Evolutionary conservation across 2,329 filamentous ascomycete species (phyloP).

Genomic region (Periconia digitata): DNA sequence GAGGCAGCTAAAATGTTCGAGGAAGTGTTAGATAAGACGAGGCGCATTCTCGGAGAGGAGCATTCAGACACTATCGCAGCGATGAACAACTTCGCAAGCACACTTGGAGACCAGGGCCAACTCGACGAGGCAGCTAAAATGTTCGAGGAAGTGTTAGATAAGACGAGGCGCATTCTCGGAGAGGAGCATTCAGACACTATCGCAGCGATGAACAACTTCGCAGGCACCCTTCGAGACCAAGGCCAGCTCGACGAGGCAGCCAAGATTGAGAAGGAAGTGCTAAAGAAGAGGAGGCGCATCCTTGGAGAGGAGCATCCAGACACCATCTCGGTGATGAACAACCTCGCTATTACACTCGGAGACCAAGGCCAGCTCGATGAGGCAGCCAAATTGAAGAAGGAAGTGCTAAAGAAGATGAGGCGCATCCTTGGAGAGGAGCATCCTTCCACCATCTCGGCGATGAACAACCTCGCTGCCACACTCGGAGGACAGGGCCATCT

Average conservation of each 20-base stretch:
- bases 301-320: conserved; percentile 6
- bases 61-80: conserved; percentile 9
- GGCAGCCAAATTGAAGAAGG: background rate
- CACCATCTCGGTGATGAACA: conserved; percentile 9
- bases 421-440: conserved; percentile 9
- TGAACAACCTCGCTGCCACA: conserved; percentile 10
- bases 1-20: background rate
- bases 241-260: background rate
- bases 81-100: conserved; percentile 11
- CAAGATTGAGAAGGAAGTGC: background rate
- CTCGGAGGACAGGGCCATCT: conserved; percentile 5
- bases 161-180: conserved; percentile 8
- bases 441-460: conserved; percentile 8
- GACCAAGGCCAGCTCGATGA: conserved; percentile 3
- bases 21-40: background rate
- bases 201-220: conserved; percentile 7
- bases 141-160: background rate
- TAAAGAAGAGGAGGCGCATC: conserved; percentile 4
- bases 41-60: conserved; percentile 3
- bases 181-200: conserved; percentile 9
- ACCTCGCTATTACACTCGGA: conserved; percentile 9
- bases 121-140: background rate
- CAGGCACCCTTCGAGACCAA: conserved; percentile 4
- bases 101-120: conserved; percentile 5
- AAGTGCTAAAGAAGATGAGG: conserved; percentile 1